phyloP scores from a whole-genome alignment of 768 basidiomycete genomes.

The Hericium coralloides region DNA sequence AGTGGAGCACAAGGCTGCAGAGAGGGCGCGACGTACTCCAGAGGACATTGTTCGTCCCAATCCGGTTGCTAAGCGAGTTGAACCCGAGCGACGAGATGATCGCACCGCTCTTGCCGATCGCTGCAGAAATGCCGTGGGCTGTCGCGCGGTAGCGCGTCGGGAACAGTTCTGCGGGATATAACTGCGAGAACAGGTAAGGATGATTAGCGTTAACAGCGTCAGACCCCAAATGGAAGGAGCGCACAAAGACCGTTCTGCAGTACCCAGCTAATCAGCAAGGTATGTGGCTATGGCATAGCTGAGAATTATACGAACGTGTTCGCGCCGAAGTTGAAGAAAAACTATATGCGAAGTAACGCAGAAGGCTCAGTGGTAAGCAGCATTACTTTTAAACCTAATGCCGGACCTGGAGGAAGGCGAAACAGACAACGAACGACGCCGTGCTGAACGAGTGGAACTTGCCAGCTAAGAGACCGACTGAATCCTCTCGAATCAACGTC shows the following conservation, averaged over 20 bases:
- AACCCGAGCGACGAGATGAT: slow-evolving; percentile 71
- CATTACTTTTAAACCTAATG: neutral
- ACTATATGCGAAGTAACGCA: slow-evolving; percentile 25
- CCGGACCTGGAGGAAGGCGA: slow-evolving; percentile 53
- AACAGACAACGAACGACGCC: slow-evolving; percentile 59
- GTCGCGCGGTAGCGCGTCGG: slow-evolving; percentile 67
- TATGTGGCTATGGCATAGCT: too few species aligned
- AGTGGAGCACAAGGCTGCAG: neutral
- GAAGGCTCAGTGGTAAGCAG: neutral
- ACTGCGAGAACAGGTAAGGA: slow-evolving; percentile 23
- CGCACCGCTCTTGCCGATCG: slow-evolving; percentile 65
- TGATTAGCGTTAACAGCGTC: too few species aligned
- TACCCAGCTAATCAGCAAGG: too few species aligned
- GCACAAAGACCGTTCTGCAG: slow-evolving; percentile 37
- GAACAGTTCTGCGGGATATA: slow-evolving; percentile 73
- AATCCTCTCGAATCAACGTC: neutral
- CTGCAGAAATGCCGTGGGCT: slow-evolving; percentile 71
- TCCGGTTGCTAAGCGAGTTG: slow-evolving; percentile 47
- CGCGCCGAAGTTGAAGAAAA: slow-evolving; percentile 80
- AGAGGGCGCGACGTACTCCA: slow-evolving; percentile 48
- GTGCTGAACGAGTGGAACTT: slow-evolving; percentile 49
- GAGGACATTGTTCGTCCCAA: slow-evolving; percentile 57
- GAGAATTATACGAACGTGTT: slow-evolving; percentile 38
- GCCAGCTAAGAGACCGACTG: slow-evolving; percentile 63
- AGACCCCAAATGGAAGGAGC: slow-evolving; percentile 8